Conservation (phyloP, 176 grass and related monocot species). For the Poa annua region DNA sequence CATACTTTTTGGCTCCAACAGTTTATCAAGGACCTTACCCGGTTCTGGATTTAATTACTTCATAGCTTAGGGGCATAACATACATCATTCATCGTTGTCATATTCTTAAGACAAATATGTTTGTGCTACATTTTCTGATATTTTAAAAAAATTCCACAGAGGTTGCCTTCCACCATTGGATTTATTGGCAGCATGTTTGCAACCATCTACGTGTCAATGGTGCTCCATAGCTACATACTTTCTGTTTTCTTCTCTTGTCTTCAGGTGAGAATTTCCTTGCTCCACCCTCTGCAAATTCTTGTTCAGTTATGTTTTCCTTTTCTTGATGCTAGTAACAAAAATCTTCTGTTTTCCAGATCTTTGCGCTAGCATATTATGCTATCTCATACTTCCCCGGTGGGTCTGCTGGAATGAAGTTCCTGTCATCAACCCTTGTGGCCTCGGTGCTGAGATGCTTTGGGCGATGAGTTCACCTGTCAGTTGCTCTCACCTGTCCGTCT, state of each 20-base stretch:
- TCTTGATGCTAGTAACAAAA: constrained; percentile 17
- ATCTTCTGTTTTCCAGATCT: constrained; percentile 58
- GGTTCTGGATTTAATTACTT: constrained; percentile 27
- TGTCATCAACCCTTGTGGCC: constrained; percentile 72
- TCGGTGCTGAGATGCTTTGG: constrained; percentile 78
- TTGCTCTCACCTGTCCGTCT: constrained; percentile 38
- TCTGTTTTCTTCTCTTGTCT: constrained; percentile 95
- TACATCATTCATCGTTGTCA: not conserved
- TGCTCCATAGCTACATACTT: constrained; percentile 94
- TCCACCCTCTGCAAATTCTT: not conserved
- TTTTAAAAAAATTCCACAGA: constrained; percentile 71
- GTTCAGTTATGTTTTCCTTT: constrained; percentile 4
- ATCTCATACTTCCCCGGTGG: constrained; percentile 98
- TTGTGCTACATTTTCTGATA: constrained; percentile 28
- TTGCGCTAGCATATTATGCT: constrained; percentile 94
- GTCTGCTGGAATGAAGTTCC: constrained; percentile 91
- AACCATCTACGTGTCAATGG: constrained; percentile 97
- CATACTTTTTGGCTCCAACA: not conserved
- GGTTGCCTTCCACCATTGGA: constrained; percentile 91
- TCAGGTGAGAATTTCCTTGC: constrained; percentile 58
- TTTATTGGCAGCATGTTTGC: constrained; percentile 86
- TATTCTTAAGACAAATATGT: not conserved
- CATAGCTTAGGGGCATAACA: not conserved
- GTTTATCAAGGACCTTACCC: not conserved
- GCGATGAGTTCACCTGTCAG: constrained; percentile 60